Evolutionary conservation across 306 rosid genomes (phyloP), one percentile per base, ranked within the genome.

Genomic region (Arachis stenosperma): DNA sequence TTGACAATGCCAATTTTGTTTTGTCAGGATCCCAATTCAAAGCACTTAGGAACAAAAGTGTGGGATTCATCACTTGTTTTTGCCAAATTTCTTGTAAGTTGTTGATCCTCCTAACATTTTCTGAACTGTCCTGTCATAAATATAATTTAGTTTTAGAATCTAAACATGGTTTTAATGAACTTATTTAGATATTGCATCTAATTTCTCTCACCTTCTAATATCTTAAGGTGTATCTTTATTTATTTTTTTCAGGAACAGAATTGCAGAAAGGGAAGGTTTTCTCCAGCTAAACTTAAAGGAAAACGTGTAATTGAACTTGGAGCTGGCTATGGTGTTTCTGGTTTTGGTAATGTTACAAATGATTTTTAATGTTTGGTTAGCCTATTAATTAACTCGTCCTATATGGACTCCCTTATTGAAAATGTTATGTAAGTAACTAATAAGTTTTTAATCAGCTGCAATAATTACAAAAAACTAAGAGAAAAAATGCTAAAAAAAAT

Each of bases 321-420:
- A 72, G 96, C 97, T 51, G 98, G 97, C 65, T 93, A 97, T 80
- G 98, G 97, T 77, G 92, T 91, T 71, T 96, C 98, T 70, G 97
- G 98, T 11, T 85, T 93, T 81, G 97, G 97, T 91, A 79, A 75
- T 88, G 71, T 65, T 78, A 2, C 55, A 59, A 42, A 69, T 70
- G 10, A 70, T 67, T 5, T 41, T 27, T 65, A 27, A 52, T 7
- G 12, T 15, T 12, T 81, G 43, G 71, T 13, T 50, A 8, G 36
- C 43, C 52, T 75, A 41, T 56, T 71, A 74, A 61, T 47, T 36
- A 29, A 51, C 17, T 55, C 48, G 37, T 46, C 56, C 39, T 39
- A 37, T 15, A 54, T 52, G 40, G 22, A 40, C 12, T 52, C 75
- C 41, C 41, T 63, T 10, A 73, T 76, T 62, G 79, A 61, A 80